A percentile compares a stretch with the other conserved stretches of the same genome.
Evolutionary conservation across 2,329 filamentous ascomycete species (phyloP).

Genomic region (Trichoderma guizhouense): DNA sequence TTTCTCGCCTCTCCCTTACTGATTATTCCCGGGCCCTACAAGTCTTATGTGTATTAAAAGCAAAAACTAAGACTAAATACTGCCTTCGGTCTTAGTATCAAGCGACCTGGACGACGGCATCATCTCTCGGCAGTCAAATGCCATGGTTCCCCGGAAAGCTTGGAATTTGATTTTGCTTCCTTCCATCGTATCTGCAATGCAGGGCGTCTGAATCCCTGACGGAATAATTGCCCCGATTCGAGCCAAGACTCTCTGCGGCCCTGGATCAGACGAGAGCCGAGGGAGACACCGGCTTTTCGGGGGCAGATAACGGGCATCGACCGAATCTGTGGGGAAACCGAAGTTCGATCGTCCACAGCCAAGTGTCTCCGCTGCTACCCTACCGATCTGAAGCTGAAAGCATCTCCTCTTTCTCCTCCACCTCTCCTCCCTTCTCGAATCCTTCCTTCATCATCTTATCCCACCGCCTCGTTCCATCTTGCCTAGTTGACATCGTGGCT

Average conservation of each 20-base stretch:
- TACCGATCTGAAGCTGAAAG: slow-evolving; percentile 7
- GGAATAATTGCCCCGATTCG: background rate
- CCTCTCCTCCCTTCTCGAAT: background rate
- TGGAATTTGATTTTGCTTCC: background rate
- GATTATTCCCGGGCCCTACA: background rate
- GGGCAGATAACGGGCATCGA: slow-evolving; percentile 16
- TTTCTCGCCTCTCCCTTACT: background rate
- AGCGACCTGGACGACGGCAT: background rate
- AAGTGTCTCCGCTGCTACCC: slow-evolving; percentile 8
- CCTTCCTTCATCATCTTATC: background rate
- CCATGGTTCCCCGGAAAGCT: background rate
- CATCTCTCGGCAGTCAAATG: background rate
- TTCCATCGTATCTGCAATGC: background rate
- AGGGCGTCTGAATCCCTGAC: background rate
- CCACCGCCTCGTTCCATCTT: background rate
- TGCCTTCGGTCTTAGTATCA: background rate
- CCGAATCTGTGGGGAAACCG: slow-evolving; percentile 19
- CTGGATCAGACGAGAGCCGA: background rate
- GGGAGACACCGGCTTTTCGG: background rate
- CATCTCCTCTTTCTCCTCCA: background rate
- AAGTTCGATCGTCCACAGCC: slow-evolving; percentile 17
- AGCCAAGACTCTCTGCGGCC: background rate
- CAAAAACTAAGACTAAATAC: background rate
- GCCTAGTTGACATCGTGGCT: background rate
- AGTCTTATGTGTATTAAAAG: background rate